Conservation (phyloP, 305 asterid genomes). For the Nicotiana rustica region DNA sequence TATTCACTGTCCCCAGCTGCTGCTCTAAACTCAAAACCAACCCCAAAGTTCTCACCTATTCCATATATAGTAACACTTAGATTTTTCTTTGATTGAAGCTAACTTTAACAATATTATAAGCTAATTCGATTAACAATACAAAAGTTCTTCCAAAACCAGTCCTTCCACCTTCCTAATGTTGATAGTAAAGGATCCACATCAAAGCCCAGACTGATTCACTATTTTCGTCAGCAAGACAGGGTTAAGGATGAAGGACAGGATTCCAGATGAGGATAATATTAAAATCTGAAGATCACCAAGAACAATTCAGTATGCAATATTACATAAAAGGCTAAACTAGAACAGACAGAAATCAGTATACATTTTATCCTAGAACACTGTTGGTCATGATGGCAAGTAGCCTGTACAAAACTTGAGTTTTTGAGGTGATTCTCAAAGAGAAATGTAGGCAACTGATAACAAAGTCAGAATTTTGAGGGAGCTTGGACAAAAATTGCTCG, state of each 20-base stretch:
- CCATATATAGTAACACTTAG: neutral
- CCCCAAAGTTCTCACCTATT: neutral
- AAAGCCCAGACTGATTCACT: neutral
- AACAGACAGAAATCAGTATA: constrained; percentile 4
- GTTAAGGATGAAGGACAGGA: neutral
- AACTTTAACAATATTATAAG: neutral
- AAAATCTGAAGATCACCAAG: neutral
- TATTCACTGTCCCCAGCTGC: neutral
- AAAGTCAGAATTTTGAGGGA: neutral
- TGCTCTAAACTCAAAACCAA: constrained; percentile 1
- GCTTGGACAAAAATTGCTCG: constrained; percentile 1
- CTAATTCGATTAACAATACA: neutral
- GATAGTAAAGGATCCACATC: neutral
- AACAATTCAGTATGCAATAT: neutral
- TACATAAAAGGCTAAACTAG: neutral
- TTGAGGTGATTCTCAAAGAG: neutral
- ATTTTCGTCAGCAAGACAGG: neutral
- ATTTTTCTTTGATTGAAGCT: constrained; percentile 26
- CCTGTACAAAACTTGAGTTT: neutral
- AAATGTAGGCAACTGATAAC: constrained; percentile 10
- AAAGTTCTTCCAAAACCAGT: neutral
- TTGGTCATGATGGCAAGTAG: constrained; percentile 1
- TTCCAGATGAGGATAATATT: neutral
- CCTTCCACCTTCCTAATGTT: neutral
- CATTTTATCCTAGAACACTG: neutral